A percentile compares a stretch with the other conserved stretches of the same genome.
phyloP scores from a whole-genome alignment of 352 stramenopile species.

The Aphanomyces cochlioides region DNA sequence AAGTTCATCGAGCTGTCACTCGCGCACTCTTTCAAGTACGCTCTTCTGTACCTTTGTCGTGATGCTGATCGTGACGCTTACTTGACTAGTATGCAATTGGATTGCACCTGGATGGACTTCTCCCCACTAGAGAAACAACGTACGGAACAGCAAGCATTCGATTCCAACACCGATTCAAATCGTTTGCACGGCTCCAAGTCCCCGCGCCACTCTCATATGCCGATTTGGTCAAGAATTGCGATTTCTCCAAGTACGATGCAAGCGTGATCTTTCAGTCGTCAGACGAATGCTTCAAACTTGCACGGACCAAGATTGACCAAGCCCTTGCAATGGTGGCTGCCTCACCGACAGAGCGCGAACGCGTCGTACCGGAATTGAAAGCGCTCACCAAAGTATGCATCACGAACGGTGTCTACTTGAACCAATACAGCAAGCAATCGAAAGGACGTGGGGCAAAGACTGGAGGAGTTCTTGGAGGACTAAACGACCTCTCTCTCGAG shows the following conservation, averaged over 20 bases:
- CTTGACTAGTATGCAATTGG: constrained; percentile 38
- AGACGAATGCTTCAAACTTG: constrained; percentile 81
- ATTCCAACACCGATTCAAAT: constrained; percentile 72
- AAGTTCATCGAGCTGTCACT: constrained; percentile 68
- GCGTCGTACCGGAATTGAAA: constrained; percentile 47
- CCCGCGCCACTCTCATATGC: constrained; percentile 64
- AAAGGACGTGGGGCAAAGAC: constrained; percentile 25
- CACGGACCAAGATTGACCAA: constrained; percentile 49
- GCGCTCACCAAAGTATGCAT: constrained; percentile 57
- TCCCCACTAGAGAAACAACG: constrained; percentile 42
- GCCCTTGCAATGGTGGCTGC: constrained; percentile 37
- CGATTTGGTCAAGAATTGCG: constrained; percentile 70
- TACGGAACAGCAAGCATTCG: constrained; percentile 67
- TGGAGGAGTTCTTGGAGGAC: neutral
- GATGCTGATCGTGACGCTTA: neutral
- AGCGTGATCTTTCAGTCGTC: constrained; percentile 73
- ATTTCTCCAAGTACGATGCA: constrained; percentile 64
- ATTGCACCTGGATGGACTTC: constrained; percentile 63
- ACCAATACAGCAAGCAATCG: constrained; percentile 26
- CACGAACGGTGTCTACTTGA: constrained; percentile 57
- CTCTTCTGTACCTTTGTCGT: neutral
- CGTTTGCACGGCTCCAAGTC: constrained; percentile 72
- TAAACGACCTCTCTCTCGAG: neutral
- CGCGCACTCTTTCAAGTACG: constrained; percentile 72
- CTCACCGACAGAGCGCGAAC: constrained; percentile 24